Base-by-base conservation (phyloP, 306 rosid species). In the Adenanthera pavonina region DNA sequence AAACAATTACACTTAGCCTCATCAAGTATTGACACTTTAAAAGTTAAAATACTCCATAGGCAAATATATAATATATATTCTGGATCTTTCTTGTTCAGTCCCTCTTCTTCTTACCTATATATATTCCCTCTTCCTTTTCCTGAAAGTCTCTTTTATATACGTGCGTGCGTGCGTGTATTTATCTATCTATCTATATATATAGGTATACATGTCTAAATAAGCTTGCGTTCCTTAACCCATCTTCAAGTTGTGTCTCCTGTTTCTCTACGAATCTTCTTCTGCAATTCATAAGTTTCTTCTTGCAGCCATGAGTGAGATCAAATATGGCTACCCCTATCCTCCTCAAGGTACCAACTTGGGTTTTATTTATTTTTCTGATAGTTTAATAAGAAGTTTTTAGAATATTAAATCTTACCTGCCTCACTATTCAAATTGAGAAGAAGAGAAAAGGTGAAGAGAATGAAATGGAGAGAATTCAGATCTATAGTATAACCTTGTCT, bases 281-380 rank as follows among this genome's bases (percentile, higher is more conserved):
- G 60, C 62, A 70, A 60, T 73, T 62, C 19, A 34, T 38, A 13
- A 56, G 13, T 14, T 76, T 48, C 33, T 85, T 71, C 40, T 72
- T 53, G 49, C 36, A 70, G 74, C 79, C 57, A 93, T 91, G 94
- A 90, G 73, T 82, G 92, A 89, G 44, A 82, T 83, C 69, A 91
- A 93, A 84, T 88, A 91, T 86, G 94, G 85, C 66, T 89, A 93
- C 73, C 92, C 92, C 54, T 88, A 90, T 70, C 91, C 92, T 56
- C 53, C 92, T 60, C 90, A 85, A 88, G 97, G 97, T 93, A 83
- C 30, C 30, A 25, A 25, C 30, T 25, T 25, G 30, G 30, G 30
- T 25, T 25, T 25, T 25, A 25, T 25, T 25, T 25, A 25, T 25
- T 25, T 25, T 25, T 25, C 30, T 25, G 30, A 25, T 25, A 25